phyloP scores from a whole-genome alignment of 2,329 filamentous ascomycete genomes.

The Aspergillus pseudonomiae region DNA sequence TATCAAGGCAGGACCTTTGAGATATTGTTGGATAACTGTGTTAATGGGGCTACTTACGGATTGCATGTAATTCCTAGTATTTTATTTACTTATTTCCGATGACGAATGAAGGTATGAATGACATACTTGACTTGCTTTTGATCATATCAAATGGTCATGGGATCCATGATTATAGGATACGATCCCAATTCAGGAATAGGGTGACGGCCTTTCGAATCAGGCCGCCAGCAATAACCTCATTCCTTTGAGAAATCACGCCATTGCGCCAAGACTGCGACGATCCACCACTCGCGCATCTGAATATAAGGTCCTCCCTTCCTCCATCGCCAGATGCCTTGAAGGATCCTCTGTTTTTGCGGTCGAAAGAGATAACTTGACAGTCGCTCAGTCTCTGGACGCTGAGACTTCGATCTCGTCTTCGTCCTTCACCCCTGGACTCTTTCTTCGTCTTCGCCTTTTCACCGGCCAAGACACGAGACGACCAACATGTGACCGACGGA shows the following conservation, averaged over 20 bases:
- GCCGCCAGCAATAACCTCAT: slow-evolving; percentile 1
- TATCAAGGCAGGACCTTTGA: not conserved
- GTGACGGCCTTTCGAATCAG: not conserved
- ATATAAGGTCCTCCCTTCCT: slow-evolving; percentile 34
- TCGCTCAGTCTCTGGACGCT: not conserved
- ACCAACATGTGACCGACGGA: slow-evolving; percentile 26
- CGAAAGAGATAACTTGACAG: not conserved
- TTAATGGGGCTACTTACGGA: not conserved
- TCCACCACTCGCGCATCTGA: slow-evolving; percentile 18
- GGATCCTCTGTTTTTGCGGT: slow-evolving; percentile 6
- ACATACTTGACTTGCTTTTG: not conserved
- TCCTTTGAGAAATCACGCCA: slow-evolving; percentile 34
- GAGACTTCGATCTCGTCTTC: not conserved
- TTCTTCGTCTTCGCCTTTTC: not conserved
- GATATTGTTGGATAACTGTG: not conserved
- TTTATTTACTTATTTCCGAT: not conserved
- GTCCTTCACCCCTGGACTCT: not conserved
- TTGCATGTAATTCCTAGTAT: not conserved
- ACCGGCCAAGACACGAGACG: slow-evolving; percentile 2
- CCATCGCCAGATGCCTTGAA: slow-evolving; percentile 3
- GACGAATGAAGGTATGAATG: not conserved
- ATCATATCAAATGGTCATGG: not conserved
- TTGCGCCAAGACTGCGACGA: slow-evolving; percentile 34
- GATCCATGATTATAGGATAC: not conserved
- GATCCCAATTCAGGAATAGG: not conserved